phyloP scores from a whole-genome alignment of 257 asterid species.

The Voacanga thouarsii region DNA sequence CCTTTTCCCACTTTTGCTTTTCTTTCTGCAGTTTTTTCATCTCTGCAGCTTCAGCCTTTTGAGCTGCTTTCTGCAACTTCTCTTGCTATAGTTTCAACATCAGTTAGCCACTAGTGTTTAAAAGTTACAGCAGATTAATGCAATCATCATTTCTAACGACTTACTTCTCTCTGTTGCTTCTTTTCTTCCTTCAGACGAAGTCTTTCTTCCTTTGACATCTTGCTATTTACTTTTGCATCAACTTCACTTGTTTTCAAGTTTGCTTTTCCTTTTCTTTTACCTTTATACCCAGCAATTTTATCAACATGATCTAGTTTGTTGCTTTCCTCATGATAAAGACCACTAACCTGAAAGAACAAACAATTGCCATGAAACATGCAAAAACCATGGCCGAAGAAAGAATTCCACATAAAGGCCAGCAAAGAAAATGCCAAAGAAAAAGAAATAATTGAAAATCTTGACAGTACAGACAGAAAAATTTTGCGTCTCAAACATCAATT shows the following conservation, averaged over 20 bases:
- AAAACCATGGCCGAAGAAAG: conserved; percentile 6
- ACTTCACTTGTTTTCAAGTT: conserved; percentile 33
- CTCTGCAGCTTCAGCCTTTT: conserved; percentile 87
- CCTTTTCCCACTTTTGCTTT: conserved; percentile 88
- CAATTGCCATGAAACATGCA: conserved; percentile 5
- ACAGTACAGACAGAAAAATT: background rate
- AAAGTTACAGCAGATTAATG: conserved; percentile 8
- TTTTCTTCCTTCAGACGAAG: conserved; percentile 70
- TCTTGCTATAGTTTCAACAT: conserved; percentile 53
- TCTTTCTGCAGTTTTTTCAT: conserved; percentile 62
- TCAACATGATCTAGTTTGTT: conserved; percentile 26
- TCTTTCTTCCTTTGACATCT: conserved; percentile 72
- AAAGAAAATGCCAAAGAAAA: background rate
- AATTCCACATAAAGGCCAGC: background rate
- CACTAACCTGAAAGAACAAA: conserved; percentile 42
- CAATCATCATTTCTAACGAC: conserved; percentile 20
- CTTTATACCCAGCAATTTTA: conserved; percentile 30
- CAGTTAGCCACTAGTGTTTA: conserved; percentile 18
- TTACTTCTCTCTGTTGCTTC: conserved; percentile 74
- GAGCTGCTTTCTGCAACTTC: conserved; percentile 73
- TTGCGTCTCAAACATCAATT: conserved; percentile 3
- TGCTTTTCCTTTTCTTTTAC: conserved; percentile 29
- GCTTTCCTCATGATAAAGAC: conserved; percentile 29
- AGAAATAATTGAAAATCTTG: background rate
- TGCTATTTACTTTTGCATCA: conserved; percentile 39